Percentiles rank a stretch among this genome's conserved stretches.
phyloP scores from a whole-genome alignment of 2,329 filamentous ascomycete genomes.

The Ascochyta pisi region DNA sequence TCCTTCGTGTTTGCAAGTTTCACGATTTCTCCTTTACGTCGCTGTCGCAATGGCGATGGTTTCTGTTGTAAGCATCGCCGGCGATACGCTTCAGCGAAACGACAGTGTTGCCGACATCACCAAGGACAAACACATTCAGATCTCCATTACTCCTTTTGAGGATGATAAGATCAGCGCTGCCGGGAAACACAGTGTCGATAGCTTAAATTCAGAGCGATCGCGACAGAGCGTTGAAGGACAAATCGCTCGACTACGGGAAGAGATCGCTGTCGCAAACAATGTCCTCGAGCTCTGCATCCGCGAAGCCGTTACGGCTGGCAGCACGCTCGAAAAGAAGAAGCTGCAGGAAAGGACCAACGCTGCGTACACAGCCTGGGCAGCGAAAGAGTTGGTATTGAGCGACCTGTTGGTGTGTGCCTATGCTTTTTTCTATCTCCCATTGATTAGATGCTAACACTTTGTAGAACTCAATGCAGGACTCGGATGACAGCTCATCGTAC shows the following conservation, averaged over 20 bases:
- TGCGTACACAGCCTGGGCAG: constrained; percentile 16
- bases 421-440: background rate
- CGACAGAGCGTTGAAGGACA: constrained; percentile 12
- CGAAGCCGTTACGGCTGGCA: constrained; percentile 15
- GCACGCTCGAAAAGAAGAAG: constrained; percentile 13
- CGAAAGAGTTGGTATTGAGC: constrained; percentile 13
- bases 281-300: constrained; percentile 18
- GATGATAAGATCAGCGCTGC: constrained; percentile 12
- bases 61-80: constrained; percentile 16
- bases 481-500: constrained; percentile 17
- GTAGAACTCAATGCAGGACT: constrained; percentile 15
- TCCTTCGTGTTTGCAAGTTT: constrained; percentile 8
- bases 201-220: constrained; percentile 7
- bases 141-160: constrained; percentile 13
- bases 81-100: constrained; percentile 17
- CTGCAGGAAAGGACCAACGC: constrained; percentile 18
- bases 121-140: constrained; percentile 16
- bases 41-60: constrained; percentile 16
- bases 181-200: constrained; percentile 17
- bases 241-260: constrained; percentile 8
- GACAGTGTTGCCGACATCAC: constrained; percentile 11
- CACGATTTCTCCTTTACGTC: constrained; percentile 7
- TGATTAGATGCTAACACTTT: background rate
- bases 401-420: constrained; percentile 9
- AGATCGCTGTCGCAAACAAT: constrained; percentile 14